phyloP scores from a whole-genome alignment of 2,329 filamentous ascomycete genomes.

The Hypoxylon sp. region DNA sequence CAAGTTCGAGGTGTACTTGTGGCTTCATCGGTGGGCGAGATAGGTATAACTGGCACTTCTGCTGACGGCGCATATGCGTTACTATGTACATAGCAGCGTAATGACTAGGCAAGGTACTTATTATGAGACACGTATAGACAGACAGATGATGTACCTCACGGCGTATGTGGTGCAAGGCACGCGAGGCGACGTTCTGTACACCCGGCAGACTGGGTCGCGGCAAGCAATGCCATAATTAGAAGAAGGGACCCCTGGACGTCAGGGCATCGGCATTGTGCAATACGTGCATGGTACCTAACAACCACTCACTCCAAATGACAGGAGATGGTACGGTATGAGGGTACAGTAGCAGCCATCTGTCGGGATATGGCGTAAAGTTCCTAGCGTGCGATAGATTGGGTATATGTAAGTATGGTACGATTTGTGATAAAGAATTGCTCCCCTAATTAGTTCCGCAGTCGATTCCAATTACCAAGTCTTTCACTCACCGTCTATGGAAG shows the following conservation, averaged over 20 bases:
- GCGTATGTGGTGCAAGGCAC: no score
- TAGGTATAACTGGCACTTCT: conserved; percentile 7
- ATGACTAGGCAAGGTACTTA: conserved; percentile 10
- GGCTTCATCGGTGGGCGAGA: conserved; percentile 3
- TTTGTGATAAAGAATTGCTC: no score
- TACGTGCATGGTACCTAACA: conserved; percentile 21
- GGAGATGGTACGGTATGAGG: no score
- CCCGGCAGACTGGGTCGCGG: conserved; percentile 35
- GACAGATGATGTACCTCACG: no score
- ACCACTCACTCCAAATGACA: no score
- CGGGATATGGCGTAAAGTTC: no score
- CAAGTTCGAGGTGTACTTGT: conserved; percentile 1
- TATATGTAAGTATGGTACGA: no score
- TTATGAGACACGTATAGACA: no score
- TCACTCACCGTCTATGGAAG: no score
- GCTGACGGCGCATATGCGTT: conserved; percentile 12
- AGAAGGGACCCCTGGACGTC: conserved; percentile 21
- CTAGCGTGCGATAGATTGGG: no score
- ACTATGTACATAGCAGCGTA: conserved; percentile 6
- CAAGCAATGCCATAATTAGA: conserved; percentile 36
- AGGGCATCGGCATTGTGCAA: conserved; percentile 19
- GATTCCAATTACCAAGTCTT: no score
- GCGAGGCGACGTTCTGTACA: conserved; percentile 22
- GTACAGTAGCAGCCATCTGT: no score
- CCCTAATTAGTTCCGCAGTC: conserved; percentile 1